Conservation (phyloP, 2,329 filamentous ascomycete species). For the Escovopsis sp. region DNA sequence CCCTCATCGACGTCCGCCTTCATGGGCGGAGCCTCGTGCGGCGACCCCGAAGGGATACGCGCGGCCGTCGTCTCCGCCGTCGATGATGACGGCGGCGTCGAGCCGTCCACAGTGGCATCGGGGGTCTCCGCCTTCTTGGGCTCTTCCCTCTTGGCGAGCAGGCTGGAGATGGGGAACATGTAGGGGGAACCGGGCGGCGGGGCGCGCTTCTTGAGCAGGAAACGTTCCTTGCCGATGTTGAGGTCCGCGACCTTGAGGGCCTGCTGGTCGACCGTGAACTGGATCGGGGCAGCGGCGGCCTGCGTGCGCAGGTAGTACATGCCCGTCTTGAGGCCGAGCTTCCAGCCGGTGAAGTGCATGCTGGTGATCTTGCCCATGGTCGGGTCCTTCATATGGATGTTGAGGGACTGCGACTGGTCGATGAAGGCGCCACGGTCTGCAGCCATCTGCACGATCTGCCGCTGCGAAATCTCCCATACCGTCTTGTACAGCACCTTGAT, state of each 20-base stretch:
- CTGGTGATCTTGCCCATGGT: conserved; percentile 99
- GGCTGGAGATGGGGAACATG: conserved; percentile 40
- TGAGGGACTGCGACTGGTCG: conserved; percentile 96
- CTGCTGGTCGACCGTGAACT: conserved; percentile 98
- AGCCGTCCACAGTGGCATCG: conserved; percentile 14
- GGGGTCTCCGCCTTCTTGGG: conserved; percentile 21
- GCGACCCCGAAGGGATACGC: conserved; percentile 35
- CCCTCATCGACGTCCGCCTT: conserved; percentile 65
- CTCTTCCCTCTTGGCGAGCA: conserved; percentile 43
- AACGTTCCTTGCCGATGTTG: conserved; percentile 50
- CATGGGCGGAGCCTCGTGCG: conserved; percentile 50
- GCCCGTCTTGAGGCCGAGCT: conserved; percentile 96
- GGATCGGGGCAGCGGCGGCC: conserved; percentile 90
- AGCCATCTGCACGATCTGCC: conserved; percentile 91
- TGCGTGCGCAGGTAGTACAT: conserved; percentile 99
- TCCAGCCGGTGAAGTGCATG: conserved; percentile 99
- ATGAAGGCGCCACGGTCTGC: conserved; percentile 97
- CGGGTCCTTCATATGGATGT: conserved; percentile 98
- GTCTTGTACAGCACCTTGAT: conserved; percentile 98
- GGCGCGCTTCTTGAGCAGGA: conserved; percentile 57
- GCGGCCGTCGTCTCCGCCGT: too few species aligned
- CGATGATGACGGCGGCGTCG: conserved; percentile 46
- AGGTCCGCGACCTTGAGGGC: conserved; percentile 77
- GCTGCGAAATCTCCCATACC: conserved; percentile 97
- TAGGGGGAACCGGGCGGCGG: conserved; percentile 38